Base-by-base conservation (phyloP, 2,329 filamentous ascomycete species). In the Didymella exigua region DNA sequence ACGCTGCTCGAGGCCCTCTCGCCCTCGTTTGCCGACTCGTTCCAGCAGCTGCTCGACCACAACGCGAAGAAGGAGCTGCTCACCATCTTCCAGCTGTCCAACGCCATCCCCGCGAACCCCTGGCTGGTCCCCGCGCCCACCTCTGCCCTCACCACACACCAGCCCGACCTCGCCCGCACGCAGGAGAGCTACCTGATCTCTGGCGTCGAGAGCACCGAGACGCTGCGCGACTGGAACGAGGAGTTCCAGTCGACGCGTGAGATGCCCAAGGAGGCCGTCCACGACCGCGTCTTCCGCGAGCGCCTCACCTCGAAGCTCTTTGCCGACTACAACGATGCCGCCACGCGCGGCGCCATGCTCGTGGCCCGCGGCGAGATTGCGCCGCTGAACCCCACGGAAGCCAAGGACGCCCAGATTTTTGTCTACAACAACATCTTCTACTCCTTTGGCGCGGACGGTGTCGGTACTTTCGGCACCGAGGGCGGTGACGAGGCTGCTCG, bases 391-490 rank as follows among this genome's bases (percentile, higher is more conserved):
- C 96, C 95, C 6, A 98, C 93, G 0, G 95, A 99, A 78, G 87
- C 84, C 60, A 86, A 84, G 63, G 93, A 99, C 74, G 95, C 95
- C 4, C 95, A 99, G 75, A 99, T 99, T 62, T 99, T 96, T 70
- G 93, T 99, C 21, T 97, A 98, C 81, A 98, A 98, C 82, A 99
- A 99, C 77, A 92, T 99, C 64, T 99, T 99, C 81, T 99, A 96
- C 81, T 98, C 95, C 0, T 98, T 97, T 67, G 95, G 95, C 59
- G 93, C 95, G 38, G 95, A 99, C 74, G 96, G 95, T 47, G 95
- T 98, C 40, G 93, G 95, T 37, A 99, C 95, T 14, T 99, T 99
- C 75, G 93, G 92, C 10, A 93, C 89, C 3, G 95, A 99, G 78
- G 95, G 95, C 63, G 95, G 95, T 18, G 93, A 99, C 63, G 95